Conservation (phyloP, 768 basidiomycete species). For the Termitomyces bulborhizus region DNA sequence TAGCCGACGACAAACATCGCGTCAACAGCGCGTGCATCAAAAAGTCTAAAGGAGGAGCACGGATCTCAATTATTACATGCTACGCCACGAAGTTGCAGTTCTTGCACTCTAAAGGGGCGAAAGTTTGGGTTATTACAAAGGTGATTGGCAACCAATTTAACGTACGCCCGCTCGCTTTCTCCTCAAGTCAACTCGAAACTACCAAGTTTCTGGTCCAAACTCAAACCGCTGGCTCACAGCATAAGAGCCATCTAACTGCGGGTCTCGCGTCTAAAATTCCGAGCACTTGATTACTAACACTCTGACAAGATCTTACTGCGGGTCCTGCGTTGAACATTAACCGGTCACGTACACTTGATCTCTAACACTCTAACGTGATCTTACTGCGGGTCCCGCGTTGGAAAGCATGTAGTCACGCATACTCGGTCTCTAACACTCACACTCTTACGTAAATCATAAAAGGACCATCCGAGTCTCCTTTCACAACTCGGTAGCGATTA, state of each 20-base stretch:
- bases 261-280: too few relatives aligned
- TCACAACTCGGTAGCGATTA: conserved; percentile 62
- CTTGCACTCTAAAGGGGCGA: conserved; percentile 37
- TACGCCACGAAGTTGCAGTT: conserved; percentile 39
- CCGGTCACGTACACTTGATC: too few relatives aligned
- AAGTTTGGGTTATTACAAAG: conserved; percentile 37
- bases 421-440: conserved; percentile 29
- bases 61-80: conserved; percentile 16
- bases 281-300: too few relatives aligned
- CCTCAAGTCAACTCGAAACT: conserved; percentile 24
- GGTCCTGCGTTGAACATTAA: too few relatives aligned
- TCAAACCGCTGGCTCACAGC: conserved; percentile 19
- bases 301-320: too few relatives aligned
- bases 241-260: conserved; percentile 36
- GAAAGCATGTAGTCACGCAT: conserved; percentile 25
- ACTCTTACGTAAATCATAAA: not conserved
- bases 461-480: conserved; percentile 11
- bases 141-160: conserved; percentile 45
- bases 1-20: not conserved
- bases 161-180: conserved; percentile 26
- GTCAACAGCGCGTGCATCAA: not conserved
- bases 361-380: too few relatives aligned
- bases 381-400: conserved; percentile 19
- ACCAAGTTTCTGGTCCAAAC: conserved; percentile 34
- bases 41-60: too few relatives aligned